Percentiles rank a stretch among this genome's conserved stretches.
Evolutionary conservation across 2,329 filamentous ascomycete species (phyloP).

Genomic region (Colletotrichum phormii): DNA sequence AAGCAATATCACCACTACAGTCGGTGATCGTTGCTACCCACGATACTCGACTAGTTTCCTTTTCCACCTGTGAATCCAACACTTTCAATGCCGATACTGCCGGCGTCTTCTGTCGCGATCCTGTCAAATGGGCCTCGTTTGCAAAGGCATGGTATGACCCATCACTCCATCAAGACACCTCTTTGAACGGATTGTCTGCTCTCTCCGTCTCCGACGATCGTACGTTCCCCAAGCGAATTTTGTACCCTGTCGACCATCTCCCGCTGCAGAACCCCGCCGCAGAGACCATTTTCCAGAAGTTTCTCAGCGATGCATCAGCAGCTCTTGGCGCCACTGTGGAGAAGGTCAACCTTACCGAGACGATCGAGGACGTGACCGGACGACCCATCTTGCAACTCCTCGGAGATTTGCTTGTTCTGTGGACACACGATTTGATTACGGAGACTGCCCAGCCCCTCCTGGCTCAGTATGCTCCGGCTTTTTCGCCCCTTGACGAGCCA

Average conservation of each 20-base stretch:
- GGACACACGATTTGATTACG: conserved; percentile 19
- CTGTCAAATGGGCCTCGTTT: conserved; percentile 47
- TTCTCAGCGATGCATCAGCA: conserved; percentile 48
- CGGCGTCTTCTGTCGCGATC: conserved; percentile 42
- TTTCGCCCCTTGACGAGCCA: background rate
- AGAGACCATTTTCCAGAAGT: conserved; percentile 49
- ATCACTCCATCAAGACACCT: conserved; percentile 45
- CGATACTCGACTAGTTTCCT: no score
- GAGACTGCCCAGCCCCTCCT: background rate
- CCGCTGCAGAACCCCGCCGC: conserved; percentile 53
- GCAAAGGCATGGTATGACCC: conserved; percentile 52
- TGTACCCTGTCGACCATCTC: conserved; percentile 54
- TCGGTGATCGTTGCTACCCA: no score
- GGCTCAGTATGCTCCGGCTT: background rate
- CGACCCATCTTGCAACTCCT: background rate
- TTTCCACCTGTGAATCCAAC: no score
- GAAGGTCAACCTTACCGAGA: conserved; percentile 50
- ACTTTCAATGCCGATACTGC: conserved; percentile 43
- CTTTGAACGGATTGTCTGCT: conserved; percentile 50
- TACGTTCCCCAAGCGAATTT: conserved; percentile 50
- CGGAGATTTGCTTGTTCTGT: background rate
- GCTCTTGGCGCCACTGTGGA: conserved; percentile 51
- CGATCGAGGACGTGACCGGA: background rate
- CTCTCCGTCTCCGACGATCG: conserved; percentile 48
- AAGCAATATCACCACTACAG: no score